Conservation (phyloP, 352 stramenopile species). For the Pythium rishiriense region DNA sequence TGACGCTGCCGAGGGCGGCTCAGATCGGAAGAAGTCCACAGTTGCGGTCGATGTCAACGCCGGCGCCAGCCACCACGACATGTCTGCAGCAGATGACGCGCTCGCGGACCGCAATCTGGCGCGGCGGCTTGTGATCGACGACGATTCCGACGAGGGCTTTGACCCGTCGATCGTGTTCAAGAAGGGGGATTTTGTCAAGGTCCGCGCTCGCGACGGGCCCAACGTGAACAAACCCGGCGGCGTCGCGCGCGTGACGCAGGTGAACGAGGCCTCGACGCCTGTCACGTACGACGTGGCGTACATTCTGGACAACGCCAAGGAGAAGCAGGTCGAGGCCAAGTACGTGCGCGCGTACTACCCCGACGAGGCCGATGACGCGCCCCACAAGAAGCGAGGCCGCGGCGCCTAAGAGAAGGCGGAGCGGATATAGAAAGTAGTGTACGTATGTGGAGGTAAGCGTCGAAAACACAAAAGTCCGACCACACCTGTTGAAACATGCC, state of each 20-base stretch:
- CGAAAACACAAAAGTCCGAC: no score
- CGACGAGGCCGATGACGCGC: not conserved
- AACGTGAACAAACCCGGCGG: conserved; percentile 74
- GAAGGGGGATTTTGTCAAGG: conserved; percentile 56
- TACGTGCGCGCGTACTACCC: conserved; percentile 46
- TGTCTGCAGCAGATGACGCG: not conserved
- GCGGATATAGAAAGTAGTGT: not conserved
- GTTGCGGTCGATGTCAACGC: conserved; percentile 10
- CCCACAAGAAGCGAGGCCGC: conserved; percentile 11
- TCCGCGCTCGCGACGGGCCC: conserved; percentile 52
- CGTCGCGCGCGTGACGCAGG: conserved; percentile 55
- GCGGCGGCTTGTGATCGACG: conserved; percentile 49
- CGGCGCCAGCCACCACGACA: no score
- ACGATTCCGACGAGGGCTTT: conserved; percentile 36
- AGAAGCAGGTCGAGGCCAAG: conserved; percentile 59
- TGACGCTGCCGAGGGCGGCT: not conserved
- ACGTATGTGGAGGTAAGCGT: no score
- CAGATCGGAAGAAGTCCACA: conserved; percentile 19
- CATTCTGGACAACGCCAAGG: conserved; percentile 49
- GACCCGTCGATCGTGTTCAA: conserved; percentile 39
- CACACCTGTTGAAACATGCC: no score
- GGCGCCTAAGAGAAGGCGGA: no score
- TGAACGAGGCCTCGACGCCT: conserved; percentile 30
- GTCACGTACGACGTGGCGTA: conserved; percentile 72
- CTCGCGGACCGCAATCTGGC: conserved; percentile 9